Evolutionary conservation across 257 asterid species (phyloP).

Genomic region (Solanum boliviense): DNA sequence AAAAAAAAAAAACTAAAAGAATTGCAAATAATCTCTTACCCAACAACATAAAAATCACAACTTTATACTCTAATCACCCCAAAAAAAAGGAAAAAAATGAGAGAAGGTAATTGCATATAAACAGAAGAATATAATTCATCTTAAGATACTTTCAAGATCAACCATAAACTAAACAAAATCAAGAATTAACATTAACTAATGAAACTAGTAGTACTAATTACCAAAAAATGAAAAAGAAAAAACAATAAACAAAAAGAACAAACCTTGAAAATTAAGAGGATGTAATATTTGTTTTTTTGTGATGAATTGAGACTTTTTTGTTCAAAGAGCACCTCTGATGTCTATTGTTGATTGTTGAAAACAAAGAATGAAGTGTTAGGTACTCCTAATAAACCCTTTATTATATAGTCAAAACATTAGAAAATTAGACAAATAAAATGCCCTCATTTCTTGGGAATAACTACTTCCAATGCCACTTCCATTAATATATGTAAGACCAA

Average conservation of each 20-base stretch:
- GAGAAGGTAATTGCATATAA: not conserved
- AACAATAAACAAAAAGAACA: not conserved
- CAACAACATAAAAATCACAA: not conserved
- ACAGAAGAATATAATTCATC: not conserved
- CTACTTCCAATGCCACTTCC: not conserved
- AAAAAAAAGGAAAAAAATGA: not conserved
- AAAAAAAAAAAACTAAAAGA: not conserved
- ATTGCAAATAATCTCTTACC: not conserved
- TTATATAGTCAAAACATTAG: not conserved
- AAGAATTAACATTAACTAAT: not conserved
- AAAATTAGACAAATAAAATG: not conserved
- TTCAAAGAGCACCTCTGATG: not conserved
- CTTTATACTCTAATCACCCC: not conserved
- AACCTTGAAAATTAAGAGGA: not conserved
- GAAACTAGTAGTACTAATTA: not conserved
- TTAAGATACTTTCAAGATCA: not conserved
- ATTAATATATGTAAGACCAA: not conserved
- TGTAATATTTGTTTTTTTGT: not conserved
- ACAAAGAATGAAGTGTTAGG: not conserved
- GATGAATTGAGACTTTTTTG: not conserved
- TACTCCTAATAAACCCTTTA: not conserved
- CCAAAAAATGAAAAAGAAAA: not conserved
- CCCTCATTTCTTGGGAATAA: not conserved
- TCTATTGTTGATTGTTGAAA: not conserved
- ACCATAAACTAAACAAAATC: not conserved